Percentiles rank a stretch among this genome's conserved stretches.
Evolutionary conservation across 305 asterid genomes (phyloP).

Genomic region (Fraxinus platypoda): DNA sequence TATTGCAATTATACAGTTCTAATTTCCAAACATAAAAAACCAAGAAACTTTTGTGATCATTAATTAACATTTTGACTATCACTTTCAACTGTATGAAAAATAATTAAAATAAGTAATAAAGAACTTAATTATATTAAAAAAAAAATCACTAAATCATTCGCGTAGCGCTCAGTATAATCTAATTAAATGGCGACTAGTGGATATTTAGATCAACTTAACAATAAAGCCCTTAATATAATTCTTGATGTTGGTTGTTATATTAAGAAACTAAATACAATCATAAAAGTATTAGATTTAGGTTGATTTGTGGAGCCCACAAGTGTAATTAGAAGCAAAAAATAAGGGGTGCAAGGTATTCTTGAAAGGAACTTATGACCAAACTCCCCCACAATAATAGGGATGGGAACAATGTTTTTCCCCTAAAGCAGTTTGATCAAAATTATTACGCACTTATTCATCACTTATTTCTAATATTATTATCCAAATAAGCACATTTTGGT

Average conservation of each 20-base stretch:
- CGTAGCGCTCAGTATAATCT: not conserved
- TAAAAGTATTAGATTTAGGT: slow-evolving; percentile 17
- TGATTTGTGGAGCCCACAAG: slow-evolving; percentile 17
- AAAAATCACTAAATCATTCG: slow-evolving; percentile 32
- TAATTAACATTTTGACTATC: slow-evolving; percentile 45
- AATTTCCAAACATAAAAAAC: slow-evolving; percentile 33
- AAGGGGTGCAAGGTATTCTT: slow-evolving; percentile 17
- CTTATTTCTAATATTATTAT: no score
- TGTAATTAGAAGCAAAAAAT: not conserved
- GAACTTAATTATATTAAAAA: slow-evolving; percentile 28
- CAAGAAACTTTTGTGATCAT: slow-evolving; percentile 23
- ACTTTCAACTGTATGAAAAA: slow-evolving; percentile 31
- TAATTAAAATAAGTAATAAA: slow-evolving; percentile 25
- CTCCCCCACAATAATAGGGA: slow-evolving; percentile 3
- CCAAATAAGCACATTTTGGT: not conserved
- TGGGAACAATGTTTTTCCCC: not conserved
- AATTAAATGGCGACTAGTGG: not conserved
- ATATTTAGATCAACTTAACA: not conserved
- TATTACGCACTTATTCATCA: not conserved
- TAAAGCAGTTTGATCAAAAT: not conserved
- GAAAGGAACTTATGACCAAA: slow-evolving; percentile 40
- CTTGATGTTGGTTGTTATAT: not conserved
- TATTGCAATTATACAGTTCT: slow-evolving; percentile 20
- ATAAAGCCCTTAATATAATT: not conserved
- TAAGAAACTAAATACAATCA: not conserved